Conservation (phyloP, 2,329 filamentous ascomycete genomes). For the Capronia epimyces region DNA sequence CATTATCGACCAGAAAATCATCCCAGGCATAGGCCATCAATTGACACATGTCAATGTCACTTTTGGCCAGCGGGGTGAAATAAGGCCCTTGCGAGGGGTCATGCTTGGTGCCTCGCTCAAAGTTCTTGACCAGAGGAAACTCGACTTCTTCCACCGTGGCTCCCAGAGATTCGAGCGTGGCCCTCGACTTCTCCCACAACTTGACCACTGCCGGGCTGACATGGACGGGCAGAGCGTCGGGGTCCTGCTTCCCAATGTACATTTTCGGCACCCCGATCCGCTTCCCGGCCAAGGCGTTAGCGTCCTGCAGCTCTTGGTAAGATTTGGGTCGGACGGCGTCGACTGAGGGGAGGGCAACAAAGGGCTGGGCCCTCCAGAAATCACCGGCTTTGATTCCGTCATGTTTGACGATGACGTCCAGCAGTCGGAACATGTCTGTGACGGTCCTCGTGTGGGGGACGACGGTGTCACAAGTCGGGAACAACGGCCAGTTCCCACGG, state of each 20-base stretch:
- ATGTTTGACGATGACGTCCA: conserved; percentile 20
- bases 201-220: conserved; percentile 16
- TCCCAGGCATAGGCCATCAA: conserved; percentile 50
- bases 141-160: conserved; percentile 21
- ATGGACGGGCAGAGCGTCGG: conserved; percentile 12
- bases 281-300: conserved; percentile 11
- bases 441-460: conserved; percentile 47
- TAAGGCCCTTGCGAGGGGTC: conserved; percentile 3
- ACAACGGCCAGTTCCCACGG: conserved; percentile 49
- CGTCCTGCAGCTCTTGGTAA: neutral
- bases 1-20: conserved; percentile 34
- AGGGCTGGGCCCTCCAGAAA: conserved; percentile 20
- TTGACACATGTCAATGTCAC: conserved; percentile 31
- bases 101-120: neutral
- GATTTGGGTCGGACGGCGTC: neutral
- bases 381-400: conserved; percentile 15
- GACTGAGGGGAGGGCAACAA: conserved; percentile 28
- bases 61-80: neutral
- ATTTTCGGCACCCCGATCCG: conserved; percentile 35
- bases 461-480: conserved; percentile 49
- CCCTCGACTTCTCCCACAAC: conserved; percentile 20
- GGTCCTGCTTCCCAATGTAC: conserved; percentile 14
- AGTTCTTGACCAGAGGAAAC: conserved; percentile 19
- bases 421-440: conserved; percentile 42
- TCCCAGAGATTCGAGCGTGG: conserved; percentile 19